A percentile compares a stretch with the other conserved stretches of the same genome.
Conservation (phyloP, 176 grass and related monocot species). For the Lolium perenne region DNA sequence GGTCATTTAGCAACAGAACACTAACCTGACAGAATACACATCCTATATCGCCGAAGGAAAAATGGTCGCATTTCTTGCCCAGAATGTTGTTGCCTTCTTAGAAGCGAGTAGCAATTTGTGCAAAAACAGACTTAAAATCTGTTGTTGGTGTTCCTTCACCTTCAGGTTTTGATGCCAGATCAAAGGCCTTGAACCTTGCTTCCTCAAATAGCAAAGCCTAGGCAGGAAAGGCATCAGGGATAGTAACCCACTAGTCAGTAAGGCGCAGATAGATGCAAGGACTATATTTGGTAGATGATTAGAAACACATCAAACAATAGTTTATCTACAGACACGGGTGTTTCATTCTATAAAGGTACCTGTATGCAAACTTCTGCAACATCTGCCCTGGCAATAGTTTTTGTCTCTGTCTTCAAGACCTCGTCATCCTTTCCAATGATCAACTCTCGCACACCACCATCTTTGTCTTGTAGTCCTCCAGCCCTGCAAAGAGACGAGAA, state of each 20-base stretch:
- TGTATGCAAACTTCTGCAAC: slow-evolving; percentile 97
- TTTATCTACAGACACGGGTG: neutral
- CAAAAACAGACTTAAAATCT: slow-evolving; percentile 77
- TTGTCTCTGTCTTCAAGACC: slow-evolving; percentile 80
- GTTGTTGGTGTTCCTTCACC: slow-evolving; percentile 81
- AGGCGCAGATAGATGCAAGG: neutral
- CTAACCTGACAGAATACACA: slow-evolving; percentile 43
- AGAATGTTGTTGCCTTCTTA: slow-evolving; percentile 43
- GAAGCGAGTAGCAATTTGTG: slow-evolving; percentile 69
- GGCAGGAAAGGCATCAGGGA: neutral
- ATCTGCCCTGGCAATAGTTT: slow-evolving; percentile 87
- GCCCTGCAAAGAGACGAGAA: slow-evolving; percentile 52
- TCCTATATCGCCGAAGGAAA: neutral
- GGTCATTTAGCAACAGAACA: slow-evolving; percentile 9
- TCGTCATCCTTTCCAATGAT: slow-evolving; percentile 87
- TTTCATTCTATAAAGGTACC: slow-evolving; percentile 45
- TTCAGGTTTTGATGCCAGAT: slow-evolving; percentile 95
- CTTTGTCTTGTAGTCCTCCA: slow-evolving; percentile 95
- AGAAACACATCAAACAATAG: neutral
- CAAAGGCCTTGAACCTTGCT: slow-evolving; percentile 86
- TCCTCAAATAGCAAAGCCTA: slow-evolving; percentile 86
- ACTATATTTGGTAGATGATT: neutral
- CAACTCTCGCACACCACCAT: slow-evolving; percentile 76
- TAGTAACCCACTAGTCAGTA: neutral
- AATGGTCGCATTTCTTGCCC: neutral